phyloP scores from a whole-genome alignment of 2,329 filamentous ascomycete species.

The Beauveria bassiana region DNA sequence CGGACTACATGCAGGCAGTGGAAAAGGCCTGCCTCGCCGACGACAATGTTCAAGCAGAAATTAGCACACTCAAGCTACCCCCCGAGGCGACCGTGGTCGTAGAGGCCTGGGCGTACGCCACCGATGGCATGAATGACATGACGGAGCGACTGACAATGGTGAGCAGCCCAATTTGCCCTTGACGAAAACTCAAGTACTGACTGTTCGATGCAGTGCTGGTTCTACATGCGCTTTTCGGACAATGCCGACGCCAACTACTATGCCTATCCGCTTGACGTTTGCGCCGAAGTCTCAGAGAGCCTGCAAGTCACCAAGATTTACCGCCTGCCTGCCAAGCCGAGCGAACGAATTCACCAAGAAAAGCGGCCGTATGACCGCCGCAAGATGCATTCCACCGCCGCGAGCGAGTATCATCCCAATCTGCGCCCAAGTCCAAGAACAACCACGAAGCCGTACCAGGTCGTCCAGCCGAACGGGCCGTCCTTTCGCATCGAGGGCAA shows the following conservation, averaged over 20 bases:
- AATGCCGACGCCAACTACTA: constrained; percentile 46
- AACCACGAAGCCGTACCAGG: constrained; percentile 23
- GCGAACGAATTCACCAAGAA: constrained; percentile 25
- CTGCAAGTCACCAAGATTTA: constrained; percentile 39
- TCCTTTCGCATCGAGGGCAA: constrained; percentile 35
- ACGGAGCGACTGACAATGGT: constrained; percentile 41
- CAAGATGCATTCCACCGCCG: constrained; percentile 28
- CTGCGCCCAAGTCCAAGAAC: constrained; percentile 18
- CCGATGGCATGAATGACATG: constrained; percentile 46
- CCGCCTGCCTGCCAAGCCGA: constrained; percentile 31
- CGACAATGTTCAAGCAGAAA: constrained; percentile 32
- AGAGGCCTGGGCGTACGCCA: constrained; percentile 49
- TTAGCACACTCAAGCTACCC: constrained; percentile 35
- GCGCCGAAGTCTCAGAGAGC: constrained; percentile 39
- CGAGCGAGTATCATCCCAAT: constrained; percentile 36
- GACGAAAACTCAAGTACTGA: background rate
- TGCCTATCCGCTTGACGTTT: constrained; percentile 45
- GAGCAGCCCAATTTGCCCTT: background rate
- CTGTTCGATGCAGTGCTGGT: constrained; percentile 23
- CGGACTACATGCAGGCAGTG: constrained; percentile 38
- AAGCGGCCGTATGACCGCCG: constrained; percentile 31
- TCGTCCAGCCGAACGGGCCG: constrained; percentile 24
- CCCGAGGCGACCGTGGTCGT: constrained; percentile 35
- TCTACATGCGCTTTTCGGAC: constrained; percentile 28
- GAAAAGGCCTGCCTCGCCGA: constrained; percentile 40